Evolutionary conservation across 768 basidiomycete species (phyloP).

Genomic region (Naganishia randhawae): DNA sequence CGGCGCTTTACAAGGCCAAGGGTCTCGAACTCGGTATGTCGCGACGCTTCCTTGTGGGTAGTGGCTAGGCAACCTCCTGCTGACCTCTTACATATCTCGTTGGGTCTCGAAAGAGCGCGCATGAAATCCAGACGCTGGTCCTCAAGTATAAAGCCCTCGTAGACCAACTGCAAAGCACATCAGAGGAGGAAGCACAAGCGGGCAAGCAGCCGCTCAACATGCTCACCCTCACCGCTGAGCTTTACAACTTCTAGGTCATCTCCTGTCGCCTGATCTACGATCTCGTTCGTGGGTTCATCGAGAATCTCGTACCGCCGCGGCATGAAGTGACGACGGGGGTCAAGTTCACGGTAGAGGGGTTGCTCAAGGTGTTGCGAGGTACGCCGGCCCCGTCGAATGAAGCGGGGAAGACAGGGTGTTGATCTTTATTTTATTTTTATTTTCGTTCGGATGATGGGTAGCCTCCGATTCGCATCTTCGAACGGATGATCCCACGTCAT

Average conservation of each 20-base stretch:
- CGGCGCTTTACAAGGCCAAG: constrained; percentile 71
- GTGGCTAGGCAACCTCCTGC: too few species aligned
- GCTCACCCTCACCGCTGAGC: constrained; percentile 77
- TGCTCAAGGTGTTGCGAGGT: constrained; percentile 72
- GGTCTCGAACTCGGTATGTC: constrained; percentile 81
- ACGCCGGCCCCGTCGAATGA: constrained; percentile 17
- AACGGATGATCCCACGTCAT: constrained; percentile 81
- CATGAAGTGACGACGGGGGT: constrained; percentile 14
- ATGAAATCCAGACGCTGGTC: constrained; percentile 72
- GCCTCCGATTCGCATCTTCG: constrained; percentile 89
- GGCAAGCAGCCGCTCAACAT: constrained; percentile 90
- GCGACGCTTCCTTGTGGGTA: too few species aligned
- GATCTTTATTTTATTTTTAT: too few species aligned
- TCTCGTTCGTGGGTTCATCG: constrained; percentile 70
- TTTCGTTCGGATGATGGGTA: constrained; percentile 52
- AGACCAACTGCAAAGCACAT: constrained; percentile 5
- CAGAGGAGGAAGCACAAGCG: constrained; percentile 45
- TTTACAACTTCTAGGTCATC: constrained; percentile 94
- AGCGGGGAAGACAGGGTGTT: neutral
- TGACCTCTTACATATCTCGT: too few species aligned
- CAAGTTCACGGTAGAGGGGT: constrained; percentile 78
- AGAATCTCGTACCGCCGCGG: constrained; percentile 56
- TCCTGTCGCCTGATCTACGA: constrained; percentile 87
- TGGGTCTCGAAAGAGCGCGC: too few species aligned
- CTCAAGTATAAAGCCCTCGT: constrained; percentile 54